These are phyloP conservation scores for Neurospora sp. DNA, from an alignment of 495 filamentous ascomycete genomes.

Conservation along the genomic window DNA sequence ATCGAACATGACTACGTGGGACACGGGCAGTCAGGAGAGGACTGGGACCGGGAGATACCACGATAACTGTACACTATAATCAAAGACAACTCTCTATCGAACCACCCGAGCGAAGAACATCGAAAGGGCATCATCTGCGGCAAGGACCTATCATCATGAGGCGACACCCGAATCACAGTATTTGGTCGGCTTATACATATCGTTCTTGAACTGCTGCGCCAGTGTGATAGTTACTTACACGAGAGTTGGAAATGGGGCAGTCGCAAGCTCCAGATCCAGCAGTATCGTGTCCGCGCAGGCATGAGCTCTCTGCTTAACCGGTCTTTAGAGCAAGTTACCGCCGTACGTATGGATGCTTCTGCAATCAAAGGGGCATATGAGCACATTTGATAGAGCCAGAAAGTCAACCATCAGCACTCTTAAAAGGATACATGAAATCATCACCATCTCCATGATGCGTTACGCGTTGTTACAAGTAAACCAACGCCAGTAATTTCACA, in stretches of 20 bases:
- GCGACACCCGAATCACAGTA: background rate
- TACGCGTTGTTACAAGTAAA: background rate
- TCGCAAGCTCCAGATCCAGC: background rate
- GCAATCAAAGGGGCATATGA: background rate
- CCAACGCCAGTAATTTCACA: background rate
- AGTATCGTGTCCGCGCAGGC: background rate
- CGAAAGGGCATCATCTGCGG: background rate
- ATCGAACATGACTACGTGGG: background rate
- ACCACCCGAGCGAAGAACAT: background rate
- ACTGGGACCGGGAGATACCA: conserved; percentile 1
- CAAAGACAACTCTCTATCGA: conserved; percentile 4
- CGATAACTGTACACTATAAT: conserved; percentile 20
- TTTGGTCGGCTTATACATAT: background rate
- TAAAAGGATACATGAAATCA: background rate
- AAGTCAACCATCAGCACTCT: background rate
- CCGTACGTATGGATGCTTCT: background rate
- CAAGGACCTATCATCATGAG: background rate
- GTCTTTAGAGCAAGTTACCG: background rate
- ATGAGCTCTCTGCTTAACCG: background rate
- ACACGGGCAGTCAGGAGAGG: background rate
- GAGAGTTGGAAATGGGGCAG: background rate
- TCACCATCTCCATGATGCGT: background rate
- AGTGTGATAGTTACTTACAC: background rate
- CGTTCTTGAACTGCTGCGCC: background rate
- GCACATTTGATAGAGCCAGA: background rate